Base-by-base conservation (phyloP, 108 stramenopile genomes). In the Cyclotella cryptica region DNA sequence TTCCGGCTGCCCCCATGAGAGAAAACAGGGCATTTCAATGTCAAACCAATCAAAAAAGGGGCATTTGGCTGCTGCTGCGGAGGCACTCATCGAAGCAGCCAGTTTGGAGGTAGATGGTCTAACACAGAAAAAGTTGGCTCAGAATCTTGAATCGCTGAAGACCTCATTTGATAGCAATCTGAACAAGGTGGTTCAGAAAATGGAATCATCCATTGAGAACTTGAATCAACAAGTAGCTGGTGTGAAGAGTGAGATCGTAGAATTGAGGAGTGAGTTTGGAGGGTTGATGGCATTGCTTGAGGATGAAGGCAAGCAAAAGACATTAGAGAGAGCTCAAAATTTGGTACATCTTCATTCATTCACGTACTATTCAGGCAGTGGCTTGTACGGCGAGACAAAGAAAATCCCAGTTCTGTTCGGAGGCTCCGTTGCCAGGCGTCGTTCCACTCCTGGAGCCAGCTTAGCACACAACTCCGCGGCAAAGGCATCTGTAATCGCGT, bases 31-130 rank as follows among this genome's bases (percentile, higher is more conserved):
- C 6, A 6, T 35, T 35, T 35, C 6, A 6, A 35, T 35, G 35
- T 35, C 35, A 35, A 6, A 35, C 2, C 35, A 35, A 35, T 2
- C 35, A 35, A 35, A 35, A 35, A 35, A 35, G 35, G 2, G 4
- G 6, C 35, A 35, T 35, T 44, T 69, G 7, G 55, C 69, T 8
- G 69, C 69, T 10, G 69, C 69, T 0, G 69, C 57, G 13, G 43
- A 57, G 40, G 69, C 69, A 21, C 69, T 71, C 27, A 27, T 66
- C 44, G 63, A 74, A 62, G 73, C 73, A 42, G 73, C 73, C 6
- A 42, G 73, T 55, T 57, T 74, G 52, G 73, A 74, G 41, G 39
- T 63, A 9, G 73, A 74, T 28, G 13, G 51, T 39, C 42, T 66
- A 29, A 57, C 73, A 5, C 62, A 74, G 29, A 74, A 74, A 42